Percentiles rank a stretch among this genome's conserved stretches.
Conservation (phyloP, 1,284 basidiomycete species). For the Amylostereum areolatum region DNA sequence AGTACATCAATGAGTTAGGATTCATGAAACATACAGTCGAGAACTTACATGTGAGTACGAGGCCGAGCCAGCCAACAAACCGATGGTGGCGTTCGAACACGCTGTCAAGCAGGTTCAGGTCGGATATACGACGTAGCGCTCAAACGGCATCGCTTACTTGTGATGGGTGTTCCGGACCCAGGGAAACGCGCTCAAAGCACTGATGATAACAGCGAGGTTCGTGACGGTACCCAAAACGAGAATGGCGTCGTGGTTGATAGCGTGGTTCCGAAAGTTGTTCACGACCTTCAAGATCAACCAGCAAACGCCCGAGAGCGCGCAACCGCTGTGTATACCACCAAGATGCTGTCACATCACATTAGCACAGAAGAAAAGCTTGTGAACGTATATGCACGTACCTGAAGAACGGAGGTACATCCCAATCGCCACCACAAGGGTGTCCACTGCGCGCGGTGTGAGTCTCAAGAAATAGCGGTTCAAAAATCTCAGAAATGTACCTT, state of each 20-base stretch:
- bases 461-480: not conserved
- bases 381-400: conserved; percentile 30
- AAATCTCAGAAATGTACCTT: conserved; percentile 37
- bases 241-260: conserved; percentile 45
- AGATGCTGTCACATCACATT: conserved; percentile 42
- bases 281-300: conserved; percentile 63
- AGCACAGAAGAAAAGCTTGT: too few relatives aligned
- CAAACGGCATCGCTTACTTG: conserved; percentile 43
- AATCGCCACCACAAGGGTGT: conserved; percentile 65
- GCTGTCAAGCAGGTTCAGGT: conserved; percentile 26
- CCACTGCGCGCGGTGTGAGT: conserved; percentile 39
- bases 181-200: conserved; percentile 57
- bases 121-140: conserved; percentile 2
- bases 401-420: conserved; percentile 63
- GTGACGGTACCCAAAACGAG: conserved; percentile 55
- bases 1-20: not conserved
- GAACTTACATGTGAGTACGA: conserved; percentile 52
- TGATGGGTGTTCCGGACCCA: conserved; percentile 73
- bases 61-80: conserved; percentile 66
- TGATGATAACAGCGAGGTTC: conserved; percentile 46
- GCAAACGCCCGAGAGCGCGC: conserved; percentile 57
- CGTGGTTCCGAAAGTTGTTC: conserved; percentile 41
- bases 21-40: not conserved
- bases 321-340: conserved; percentile 72
- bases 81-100: conserved; percentile 73